A percentile compares a stretch with the other conserved stretches of the same genome.
phyloP scores from a whole-genome alignment of 495 filamentous ascomycete genomes.

The Hyaloscypha variabilis region DNA sequence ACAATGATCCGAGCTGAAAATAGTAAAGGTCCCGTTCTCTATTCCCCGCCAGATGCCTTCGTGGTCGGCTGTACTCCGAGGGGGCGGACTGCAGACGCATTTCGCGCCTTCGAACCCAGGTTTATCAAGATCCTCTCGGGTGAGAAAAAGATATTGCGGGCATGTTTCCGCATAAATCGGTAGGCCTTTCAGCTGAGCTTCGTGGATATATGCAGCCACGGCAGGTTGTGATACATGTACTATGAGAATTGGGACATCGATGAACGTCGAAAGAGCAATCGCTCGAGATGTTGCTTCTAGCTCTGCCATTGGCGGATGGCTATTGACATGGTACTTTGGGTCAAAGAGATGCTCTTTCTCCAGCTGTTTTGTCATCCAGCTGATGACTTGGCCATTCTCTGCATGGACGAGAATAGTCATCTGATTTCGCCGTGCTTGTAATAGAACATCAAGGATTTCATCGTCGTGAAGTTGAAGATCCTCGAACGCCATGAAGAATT shows the following conservation, averaged over 20 bases:
- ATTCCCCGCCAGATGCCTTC: slow-evolving; percentile 3
- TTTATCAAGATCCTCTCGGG: background rate
- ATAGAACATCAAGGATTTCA: background rate
- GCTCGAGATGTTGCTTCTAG: background rate
- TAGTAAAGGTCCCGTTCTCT: background rate
- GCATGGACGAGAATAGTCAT: background rate
- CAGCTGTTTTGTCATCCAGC: background rate
- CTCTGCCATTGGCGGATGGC: background rate
- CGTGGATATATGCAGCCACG: background rate
- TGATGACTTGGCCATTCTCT: background rate
- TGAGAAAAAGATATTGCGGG: background rate
- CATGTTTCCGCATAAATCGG: slow-evolving; percentile 3
- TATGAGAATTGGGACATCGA: slow-evolving; percentile 1
- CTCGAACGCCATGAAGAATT: background rate
- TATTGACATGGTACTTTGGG: background rate
- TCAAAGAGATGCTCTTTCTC: background rate
- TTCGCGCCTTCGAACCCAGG: background rate
- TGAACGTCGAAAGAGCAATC: background rate
- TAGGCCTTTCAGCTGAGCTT: background rate
- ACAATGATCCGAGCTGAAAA: slow-evolving; percentile 2
- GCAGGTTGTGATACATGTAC: background rate
- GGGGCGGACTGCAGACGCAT: background rate
- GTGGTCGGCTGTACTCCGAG: background rate
- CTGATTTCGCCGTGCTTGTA: background rate
- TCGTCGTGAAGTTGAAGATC: background rate